Evolutionary conservation across 805 yeast species (phyloP).

Genomic region (Pichia phayaonensis): DNA sequence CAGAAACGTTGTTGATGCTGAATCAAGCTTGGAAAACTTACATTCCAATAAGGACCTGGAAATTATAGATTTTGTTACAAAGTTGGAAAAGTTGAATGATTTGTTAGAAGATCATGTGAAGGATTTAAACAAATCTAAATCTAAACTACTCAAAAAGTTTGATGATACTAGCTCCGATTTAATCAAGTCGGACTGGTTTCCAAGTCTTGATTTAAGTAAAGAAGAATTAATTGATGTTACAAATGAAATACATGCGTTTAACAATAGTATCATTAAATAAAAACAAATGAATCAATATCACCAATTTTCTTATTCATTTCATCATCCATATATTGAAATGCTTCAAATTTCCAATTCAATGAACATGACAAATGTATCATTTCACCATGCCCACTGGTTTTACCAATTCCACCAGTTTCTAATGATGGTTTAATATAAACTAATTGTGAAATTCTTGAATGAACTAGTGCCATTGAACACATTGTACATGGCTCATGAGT

Average conservation of each 20-base stretch:
- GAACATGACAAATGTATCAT: conserved; percentile 68
- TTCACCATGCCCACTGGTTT: conserved; percentile 55
- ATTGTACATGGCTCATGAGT: conserved; percentile 95
- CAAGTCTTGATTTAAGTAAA: too few species aligned
- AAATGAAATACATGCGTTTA: background rate
- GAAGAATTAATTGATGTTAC: background rate
- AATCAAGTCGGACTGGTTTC: background rate
- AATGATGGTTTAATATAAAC: conserved; percentile 47
- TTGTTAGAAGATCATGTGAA: conserved; percentile 17
- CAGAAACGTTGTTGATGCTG: conserved; percentile 5
- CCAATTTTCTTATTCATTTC: conserved; percentile 2
- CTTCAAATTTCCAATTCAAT: conserved; percentile 80
- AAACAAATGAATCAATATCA: conserved; percentile 16
- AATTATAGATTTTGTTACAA: conserved; percentile 13
- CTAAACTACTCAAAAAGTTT: conserved; percentile 14
- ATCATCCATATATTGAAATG: conserved; percentile 17
- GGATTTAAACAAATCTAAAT: conserved; percentile 10
- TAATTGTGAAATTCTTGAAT: conserved; percentile 71
- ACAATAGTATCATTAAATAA: conserved; percentile 12
- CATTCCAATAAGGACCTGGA: conserved; percentile 14
- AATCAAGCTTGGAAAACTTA: background rate
- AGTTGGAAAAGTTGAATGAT: conserved; percentile 23
- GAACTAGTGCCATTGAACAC: conserved; percentile 95
- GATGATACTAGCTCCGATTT: conserved; percentile 10
- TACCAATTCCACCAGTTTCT: conserved; percentile 48